Conservation (phyloP, 768 basidiomycete species). For the Lactifluus volemus region DNA sequence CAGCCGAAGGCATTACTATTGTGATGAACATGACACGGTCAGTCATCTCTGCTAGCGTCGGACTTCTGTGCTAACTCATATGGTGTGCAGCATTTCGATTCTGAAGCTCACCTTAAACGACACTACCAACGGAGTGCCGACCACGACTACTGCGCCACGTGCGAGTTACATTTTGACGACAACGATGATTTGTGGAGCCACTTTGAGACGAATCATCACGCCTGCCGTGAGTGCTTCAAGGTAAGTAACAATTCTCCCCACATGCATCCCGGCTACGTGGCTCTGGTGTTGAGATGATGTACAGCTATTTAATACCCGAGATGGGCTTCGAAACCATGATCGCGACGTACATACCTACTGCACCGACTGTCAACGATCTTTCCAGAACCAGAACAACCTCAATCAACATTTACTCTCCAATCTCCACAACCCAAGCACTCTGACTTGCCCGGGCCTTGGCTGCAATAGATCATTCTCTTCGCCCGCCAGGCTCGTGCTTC, state of each 20-base stretch:
- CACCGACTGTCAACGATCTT: conserved; percentile 34
- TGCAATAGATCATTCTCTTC: conserved; percentile 45
- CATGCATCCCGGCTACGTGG: not conserved
- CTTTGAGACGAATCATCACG: too few species aligned
- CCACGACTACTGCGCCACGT: not conserved
- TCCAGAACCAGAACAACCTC: conserved; percentile 34
- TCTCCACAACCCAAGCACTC: conserved; percentile 34
- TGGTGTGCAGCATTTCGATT: not conserved
- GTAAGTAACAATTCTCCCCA: not conserved
- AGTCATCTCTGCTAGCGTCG: conserved; percentile 17
- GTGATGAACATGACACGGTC: not conserved
- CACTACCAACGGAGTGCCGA: not conserved
- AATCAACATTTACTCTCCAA: conserved; percentile 46
- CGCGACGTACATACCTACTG: conserved; percentile 33
- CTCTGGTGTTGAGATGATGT: not conserved
- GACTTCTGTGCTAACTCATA: not conserved
- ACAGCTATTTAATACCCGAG: not conserved
- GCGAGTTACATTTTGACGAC: too few species aligned
- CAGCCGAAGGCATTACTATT: not conserved
- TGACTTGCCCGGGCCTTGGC: conserved; percentile 31
- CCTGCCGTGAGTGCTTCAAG: too few species aligned
- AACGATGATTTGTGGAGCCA: too few species aligned
- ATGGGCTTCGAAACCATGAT: conserved; percentile 12
- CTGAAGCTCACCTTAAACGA: not conserved
- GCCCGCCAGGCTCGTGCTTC: conserved; percentile 32